Evolutionary conservation across 345 rosid genomes (phyloP).

Genomic region (Rhodomyrtus tomentosa): DNA sequence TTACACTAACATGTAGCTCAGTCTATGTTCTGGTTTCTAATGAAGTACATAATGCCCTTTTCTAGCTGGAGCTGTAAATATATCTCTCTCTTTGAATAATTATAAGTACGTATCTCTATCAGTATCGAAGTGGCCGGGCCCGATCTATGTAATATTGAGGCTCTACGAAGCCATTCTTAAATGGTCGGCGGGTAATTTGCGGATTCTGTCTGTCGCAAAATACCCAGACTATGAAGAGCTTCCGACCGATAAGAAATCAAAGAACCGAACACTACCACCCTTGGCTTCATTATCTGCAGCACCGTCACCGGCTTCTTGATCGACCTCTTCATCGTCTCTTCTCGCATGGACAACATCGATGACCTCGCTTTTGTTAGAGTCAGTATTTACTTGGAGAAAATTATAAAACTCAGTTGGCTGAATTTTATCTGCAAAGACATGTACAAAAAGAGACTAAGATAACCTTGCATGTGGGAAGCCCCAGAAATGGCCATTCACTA

Average conservation of each 20-base stretch:
- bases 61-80: background rate
- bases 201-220: background rate
- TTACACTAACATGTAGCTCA: background rate
- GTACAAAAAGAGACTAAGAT: background rate
- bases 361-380: conserved; percentile 6
- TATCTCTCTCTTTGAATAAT: background rate
- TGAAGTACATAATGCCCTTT: background rate
- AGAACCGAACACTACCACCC: background rate
- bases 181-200: background rate
- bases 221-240: background rate
- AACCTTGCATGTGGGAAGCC: background rate
- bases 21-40: background rate
- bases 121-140: background rate
- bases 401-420: conserved; percentile 3
- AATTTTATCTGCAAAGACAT: background rate
- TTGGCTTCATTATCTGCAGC: background rate
- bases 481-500: background rate
- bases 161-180: background rate
- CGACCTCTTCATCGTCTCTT: conserved; percentile 9
- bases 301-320: background rate
- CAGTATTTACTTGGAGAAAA: conserved; percentile 8
- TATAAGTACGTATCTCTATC: background rate
- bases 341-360: background rate
- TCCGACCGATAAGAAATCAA: conserved; percentile 11
- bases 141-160: background rate